A percentile compares a stretch with the other conserved stretches of the same genome.
phyloP scores from a whole-genome alignment of 2,329 filamentous ascomycete species.

The Xylaria sp. region DNA sequence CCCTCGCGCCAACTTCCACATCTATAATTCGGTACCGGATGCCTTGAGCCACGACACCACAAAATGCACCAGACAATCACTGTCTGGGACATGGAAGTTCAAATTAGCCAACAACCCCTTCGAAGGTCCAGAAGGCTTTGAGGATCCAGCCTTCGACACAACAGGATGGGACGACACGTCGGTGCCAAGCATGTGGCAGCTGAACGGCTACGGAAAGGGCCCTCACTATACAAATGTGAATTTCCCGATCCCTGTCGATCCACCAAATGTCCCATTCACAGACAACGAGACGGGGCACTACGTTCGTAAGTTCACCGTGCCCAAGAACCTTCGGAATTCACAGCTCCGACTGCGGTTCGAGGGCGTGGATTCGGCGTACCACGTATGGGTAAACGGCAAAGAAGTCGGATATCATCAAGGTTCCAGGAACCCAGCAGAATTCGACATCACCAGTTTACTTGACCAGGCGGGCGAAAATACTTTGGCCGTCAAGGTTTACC shows the following conservation, averaged over 20 bases:
- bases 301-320: slow-evolving; percentile 59
- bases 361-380: slow-evolving; percentile 70
- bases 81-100: slow-evolving; percentile 63
- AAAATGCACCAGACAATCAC: slow-evolving; percentile 50
- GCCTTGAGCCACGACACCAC: slow-evolving; percentile 56
- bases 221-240: slow-evolving; percentile 75
- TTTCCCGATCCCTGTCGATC: slow-evolving; percentile 72
- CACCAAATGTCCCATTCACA: slow-evolving; percentile 64
- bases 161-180: slow-evolving; percentile 61
- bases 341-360: slow-evolving; percentile 69
- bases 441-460: slow-evolving; percentile 65
- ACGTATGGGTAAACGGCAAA: slow-evolving; percentile 69
- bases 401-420: slow-evolving; percentile 71
- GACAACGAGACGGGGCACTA: slow-evolving; percentile 67
- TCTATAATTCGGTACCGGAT: slow-evolving; percentile 59
- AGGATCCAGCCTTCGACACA: slow-evolving; percentile 43
- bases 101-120: slow-evolving; percentile 53
- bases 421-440: slow-evolving; percentile 69
- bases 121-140: slow-evolving; percentile 50
- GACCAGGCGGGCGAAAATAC: slow-evolving; percentile 55
- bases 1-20: slow-evolving; percentile 64
- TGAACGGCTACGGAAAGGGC: slow-evolving; percentile 70
- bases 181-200: slow-evolving; percentile 77
- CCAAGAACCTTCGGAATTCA: slow-evolving; percentile 49
- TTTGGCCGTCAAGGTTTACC: slow-evolving; percentile 67